Base-by-base conservation (phyloP, 2,329 filamentous ascomycete genomes). In the Verticillium nubilum region DNA sequence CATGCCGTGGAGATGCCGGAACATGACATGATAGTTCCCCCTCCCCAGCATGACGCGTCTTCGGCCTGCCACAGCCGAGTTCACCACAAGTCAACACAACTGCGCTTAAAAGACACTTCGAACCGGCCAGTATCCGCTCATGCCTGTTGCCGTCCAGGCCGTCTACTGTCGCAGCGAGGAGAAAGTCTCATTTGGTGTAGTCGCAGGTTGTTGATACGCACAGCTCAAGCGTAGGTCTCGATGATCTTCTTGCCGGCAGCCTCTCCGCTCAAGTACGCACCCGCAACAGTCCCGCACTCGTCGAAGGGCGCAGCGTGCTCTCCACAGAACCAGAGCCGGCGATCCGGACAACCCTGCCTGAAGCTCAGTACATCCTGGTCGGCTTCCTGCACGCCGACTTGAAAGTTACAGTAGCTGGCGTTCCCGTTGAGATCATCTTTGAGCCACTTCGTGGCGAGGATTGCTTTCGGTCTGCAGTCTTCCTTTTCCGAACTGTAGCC, bases 391-490 rank as follows among this genome's bases (percentile, higher is more conserved):
- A 87, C 23, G 83, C 55, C 28, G 31, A 57, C 75, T 60, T 87
- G 86, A 70, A 91, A 90, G 69, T 90, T 90, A 15, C 79, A 81
- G 68, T 91, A 91, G 56, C 81, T 85, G 3, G 87, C 88, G 66
- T 85, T 82, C 0, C 89, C 89, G 0, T 86, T 84, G 31, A 87
- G 78, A 10, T 85, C 81, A 66, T 91, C 88, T 47, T 78, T 78
- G 25, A 85, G 79, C 89, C 88, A 91, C 27, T 79, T 78, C 0
- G 88, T 90, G 0, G 84, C 83, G 0, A 89, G 71, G 25, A 87
- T 75, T 0, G 76, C 77, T 0, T 67, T 69, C 0, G 88, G 87
- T 5, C 68, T 72, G 67, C 87, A 90, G 1, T 74, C 68, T 0
- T 76, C 64, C 1, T 77, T 72, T 0, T 63, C 57, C 0, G 73